Evolutionary conservation across 495 filamentous ascomycete species (phyloP).

Genomic region (Daldinia decipiens): DNA sequence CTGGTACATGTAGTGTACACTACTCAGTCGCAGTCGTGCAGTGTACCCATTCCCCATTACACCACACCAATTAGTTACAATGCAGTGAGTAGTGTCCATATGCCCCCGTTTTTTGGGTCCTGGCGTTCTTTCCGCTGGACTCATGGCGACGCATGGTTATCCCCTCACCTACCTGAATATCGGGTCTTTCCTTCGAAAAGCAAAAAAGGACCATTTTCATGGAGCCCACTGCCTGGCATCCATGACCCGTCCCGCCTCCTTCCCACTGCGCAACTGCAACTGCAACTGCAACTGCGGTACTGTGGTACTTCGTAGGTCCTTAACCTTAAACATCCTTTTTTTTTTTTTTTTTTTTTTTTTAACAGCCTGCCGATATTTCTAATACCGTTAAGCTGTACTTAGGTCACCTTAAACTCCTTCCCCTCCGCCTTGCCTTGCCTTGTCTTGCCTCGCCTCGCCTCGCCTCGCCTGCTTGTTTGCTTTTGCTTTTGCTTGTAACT

Average conservation of each 20-base stretch:
- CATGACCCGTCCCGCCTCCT: slow-evolving; percentile 21
- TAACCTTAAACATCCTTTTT: slow-evolving; percentile 37
- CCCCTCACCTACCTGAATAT: slow-evolving; percentile 46
- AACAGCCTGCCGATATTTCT: slow-evolving; percentile 26
- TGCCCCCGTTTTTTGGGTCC: slow-evolving; percentile 32
- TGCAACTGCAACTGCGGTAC: slow-evolving; percentile 19
- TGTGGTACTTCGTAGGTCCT: slow-evolving; percentile 24
- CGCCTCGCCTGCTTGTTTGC: background rate
- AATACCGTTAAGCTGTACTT: slow-evolving; percentile 21
- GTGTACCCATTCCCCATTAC: slow-evolving; percentile 4
- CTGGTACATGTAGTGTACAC: slow-evolving; percentile 3
- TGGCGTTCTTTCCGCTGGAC: slow-evolving; percentile 26
- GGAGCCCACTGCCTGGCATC: slow-evolving; percentile 18
- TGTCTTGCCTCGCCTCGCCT: background rate
- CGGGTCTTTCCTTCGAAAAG: slow-evolving; percentile 35
- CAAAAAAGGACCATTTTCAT: slow-evolving; percentile 35
- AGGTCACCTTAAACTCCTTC: background rate
- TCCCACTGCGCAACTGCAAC: slow-evolving; percentile 19
- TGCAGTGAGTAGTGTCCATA: background rate
- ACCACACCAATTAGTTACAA: background rate
- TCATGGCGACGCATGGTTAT: slow-evolving; percentile 38
- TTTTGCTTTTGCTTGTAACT: slow-evolving; percentile 6
- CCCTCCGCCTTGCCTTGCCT: background rate
- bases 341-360: too few relatives aligned
- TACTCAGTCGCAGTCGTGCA: background rate